These are phyloP conservation scores for Psilocybe cyanescens DNA, from an alignment of 768 basidiomycete genomes.

Conservation along the genomic window DNA sequence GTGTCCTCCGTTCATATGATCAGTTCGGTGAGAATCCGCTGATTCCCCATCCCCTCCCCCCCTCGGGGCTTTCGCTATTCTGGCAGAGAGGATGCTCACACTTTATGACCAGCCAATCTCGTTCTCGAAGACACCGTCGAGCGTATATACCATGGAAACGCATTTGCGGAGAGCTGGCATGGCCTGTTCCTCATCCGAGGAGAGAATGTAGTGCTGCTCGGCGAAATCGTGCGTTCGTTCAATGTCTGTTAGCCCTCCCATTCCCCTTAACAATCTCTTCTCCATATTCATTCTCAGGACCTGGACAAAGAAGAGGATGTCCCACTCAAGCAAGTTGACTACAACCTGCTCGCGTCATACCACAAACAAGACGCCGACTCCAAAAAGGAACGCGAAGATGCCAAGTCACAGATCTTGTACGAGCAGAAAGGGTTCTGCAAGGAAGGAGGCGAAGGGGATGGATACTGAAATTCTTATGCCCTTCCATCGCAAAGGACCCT, in stretches of 20 bases:
- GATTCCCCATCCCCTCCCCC: not conserved
- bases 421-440: slow-evolving; percentile 90
- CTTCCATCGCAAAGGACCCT: not conserved
- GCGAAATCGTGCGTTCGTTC: slow-evolving; percentile 82
- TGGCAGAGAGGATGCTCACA: not conserved
- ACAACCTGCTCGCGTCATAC: slow-evolving; percentile 67
- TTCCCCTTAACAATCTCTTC: not conserved
- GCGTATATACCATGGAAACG: slow-evolving; percentile 87
- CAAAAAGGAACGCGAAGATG: slow-evolving; percentile 82
- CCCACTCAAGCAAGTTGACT: slow-evolving; percentile 76
- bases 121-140: slow-evolving; percentile 96
- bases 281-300: slow-evolving; percentile 59
- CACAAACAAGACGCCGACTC: slow-evolving; percentile 73
- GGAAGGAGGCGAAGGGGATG: slow-evolving; percentile 96
- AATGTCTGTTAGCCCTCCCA: slow-evolving; percentile 5
- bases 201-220: slow-evolving; percentile 96
- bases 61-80: too few relatives aligned
- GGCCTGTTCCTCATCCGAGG: slow-evolving; percentile 96
- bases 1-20: slow-evolving; percentile 96
- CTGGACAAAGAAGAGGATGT: slow-evolving; percentile 92
- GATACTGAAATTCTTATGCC: slow-evolving; percentile 58
- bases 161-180: slow-evolving; percentile 86
- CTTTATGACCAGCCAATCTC: slow-evolving; percentile 76
- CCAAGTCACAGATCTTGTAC: slow-evolving; percentile 80
- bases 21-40: slow-evolving; percentile 80